A percentile compares a stretch with the other conserved stretches of the same genome.
phyloP scores from a whole-genome alignment of 2,329 filamentous ascomycete species.

The Clarireedia paspali region DNA sequence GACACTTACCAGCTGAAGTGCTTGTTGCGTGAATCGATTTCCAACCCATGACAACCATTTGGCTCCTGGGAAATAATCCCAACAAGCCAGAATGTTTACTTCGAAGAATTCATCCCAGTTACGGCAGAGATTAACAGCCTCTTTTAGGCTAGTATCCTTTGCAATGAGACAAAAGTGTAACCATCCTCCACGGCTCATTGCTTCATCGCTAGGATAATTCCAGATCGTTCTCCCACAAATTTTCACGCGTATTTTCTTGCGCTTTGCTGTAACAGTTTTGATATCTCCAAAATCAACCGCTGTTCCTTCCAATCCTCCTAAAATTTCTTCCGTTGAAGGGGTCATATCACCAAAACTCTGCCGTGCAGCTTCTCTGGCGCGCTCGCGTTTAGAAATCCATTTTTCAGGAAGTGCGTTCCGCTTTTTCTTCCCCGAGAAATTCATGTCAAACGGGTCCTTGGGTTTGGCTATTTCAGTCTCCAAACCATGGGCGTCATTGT shows the following conservation, averaged over 20 bases:
- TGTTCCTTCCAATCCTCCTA: constrained; percentile 19
- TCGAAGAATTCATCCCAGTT: constrained; percentile 45
- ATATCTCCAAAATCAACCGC: constrained; percentile 29
- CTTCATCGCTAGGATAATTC: constrained; percentile 41
- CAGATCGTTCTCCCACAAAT: constrained; percentile 42
- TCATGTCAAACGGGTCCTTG: constrained; percentile 6
- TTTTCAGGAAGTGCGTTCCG: constrained; percentile 20
- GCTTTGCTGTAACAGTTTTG: constrained; percentile 28
- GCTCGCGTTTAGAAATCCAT: constrained; percentile 19
- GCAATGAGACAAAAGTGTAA: constrained; percentile 43
- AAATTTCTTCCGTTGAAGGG: constrained; percentile 24
- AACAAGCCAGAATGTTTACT: constrained; percentile 36
- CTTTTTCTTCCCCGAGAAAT: neutral
- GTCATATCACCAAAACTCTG: constrained; percentile 20
- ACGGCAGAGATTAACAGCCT: constrained; percentile 39
- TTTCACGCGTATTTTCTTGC: constrained; percentile 34
- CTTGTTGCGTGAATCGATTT: constrained; percentile 32
- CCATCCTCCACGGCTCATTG: constrained; percentile 41
- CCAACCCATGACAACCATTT: constrained; percentile 38
- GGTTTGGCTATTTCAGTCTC: neutral
- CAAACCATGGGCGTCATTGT: constrained; percentile 21
- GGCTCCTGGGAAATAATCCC: constrained; percentile 40
- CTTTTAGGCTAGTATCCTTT: constrained; percentile 37
- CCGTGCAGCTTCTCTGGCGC: constrained; percentile 15
- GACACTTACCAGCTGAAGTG: constrained; percentile 30